Conservation (phyloP, 192 early-diverging fungal species). For the Entomortierella beljakovae region DNA sequence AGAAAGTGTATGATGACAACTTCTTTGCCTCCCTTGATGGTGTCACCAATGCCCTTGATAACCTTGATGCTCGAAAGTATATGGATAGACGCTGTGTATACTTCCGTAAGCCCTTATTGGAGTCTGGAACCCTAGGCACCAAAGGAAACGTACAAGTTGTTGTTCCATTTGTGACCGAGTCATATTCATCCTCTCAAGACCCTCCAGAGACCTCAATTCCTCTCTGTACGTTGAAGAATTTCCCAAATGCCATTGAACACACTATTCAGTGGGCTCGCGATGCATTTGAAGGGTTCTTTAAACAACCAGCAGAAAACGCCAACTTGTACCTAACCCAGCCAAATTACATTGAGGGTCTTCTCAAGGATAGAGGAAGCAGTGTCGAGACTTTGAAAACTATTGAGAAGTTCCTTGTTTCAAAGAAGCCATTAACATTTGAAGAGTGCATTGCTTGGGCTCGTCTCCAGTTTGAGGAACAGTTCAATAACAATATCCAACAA, state of each 20-base stretch:
- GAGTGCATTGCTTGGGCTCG: slow-evolving; percentile 96
- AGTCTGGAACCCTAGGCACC: slow-evolving; percentile 98
- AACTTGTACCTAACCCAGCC: slow-evolving; percentile 91
- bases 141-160: slow-evolving; percentile 99
- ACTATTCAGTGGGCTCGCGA: slow-evolving; percentile 98
- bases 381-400: slow-evolving; percentile 85
- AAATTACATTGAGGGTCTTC: slow-evolving; percentile 80
- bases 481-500: slow-evolving; percentile 93
- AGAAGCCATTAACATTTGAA: slow-evolving; percentile 88
- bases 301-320: slow-evolving; percentile 91
- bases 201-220: slow-evolving; percentile 97
- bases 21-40: slow-evolving; percentile 92
- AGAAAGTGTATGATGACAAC: slow-evolving; percentile 85
- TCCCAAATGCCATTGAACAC: slow-evolving; percentile 90
- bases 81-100: slow-evolving; percentile 98
- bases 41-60: slow-evolving; percentile 99
- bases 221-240: slow-evolving; percentile 91
- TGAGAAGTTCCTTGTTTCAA: slow-evolving; percentile 77
- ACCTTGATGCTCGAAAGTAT: slow-evolving; percentile 97
- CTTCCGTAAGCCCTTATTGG: slow-evolving; percentile 93
- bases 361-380: slow-evolving; percentile 83
- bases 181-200: slow-evolving; percentile 98
- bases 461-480: slow-evolving; percentile 92
- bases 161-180: slow-evolving; percentile 95
- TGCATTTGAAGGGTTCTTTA: slow-evolving; percentile 94